Evolutionary conservation across 1,284 basidiomycete species (phyloP).

Genomic region (Amylostereum chailletii): DNA sequence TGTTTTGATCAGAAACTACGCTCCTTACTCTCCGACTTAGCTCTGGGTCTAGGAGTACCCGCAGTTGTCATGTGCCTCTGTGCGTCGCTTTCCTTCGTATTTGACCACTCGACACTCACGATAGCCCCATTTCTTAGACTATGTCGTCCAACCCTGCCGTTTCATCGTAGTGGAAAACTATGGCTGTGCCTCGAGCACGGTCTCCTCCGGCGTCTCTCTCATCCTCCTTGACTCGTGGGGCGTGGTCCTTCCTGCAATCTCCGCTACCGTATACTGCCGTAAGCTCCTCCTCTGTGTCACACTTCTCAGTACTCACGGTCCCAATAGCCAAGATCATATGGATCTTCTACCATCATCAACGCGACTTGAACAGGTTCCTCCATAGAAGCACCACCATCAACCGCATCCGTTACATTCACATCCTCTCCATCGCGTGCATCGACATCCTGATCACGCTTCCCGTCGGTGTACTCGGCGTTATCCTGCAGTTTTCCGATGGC

Average conservation of each 20-base stretch:
- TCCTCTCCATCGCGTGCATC: not conserved
- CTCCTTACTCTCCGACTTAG: not conserved
- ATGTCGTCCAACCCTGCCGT: not conserved
- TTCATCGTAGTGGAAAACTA: not conserved
- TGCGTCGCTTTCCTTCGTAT: not conserved
- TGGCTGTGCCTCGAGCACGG: not conserved
- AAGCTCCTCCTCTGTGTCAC: not conserved
- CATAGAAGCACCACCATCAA: not conserved
- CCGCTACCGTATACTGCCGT: not conserved
- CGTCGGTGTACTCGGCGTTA: not conserved
- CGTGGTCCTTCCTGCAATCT: not conserved
- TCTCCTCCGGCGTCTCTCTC: not conserved
- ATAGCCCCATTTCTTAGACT: not conserved
- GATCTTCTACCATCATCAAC: not conserved
- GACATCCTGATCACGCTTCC: not conserved
- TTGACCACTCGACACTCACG: not conserved
- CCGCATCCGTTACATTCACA: not conserved
- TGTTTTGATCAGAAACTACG: not conserved
- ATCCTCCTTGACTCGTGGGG: not conserved
- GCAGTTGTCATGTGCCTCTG: not conserved
- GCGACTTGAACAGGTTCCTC: not conserved
- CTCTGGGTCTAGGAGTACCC: not conserved
- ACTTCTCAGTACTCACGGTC: not conserved
- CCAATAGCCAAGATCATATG: not conserved
- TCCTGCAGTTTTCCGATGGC: not conserved